A percentile compares a stretch with the other conserved stretches of the same genome.
Evolutionary conservation across 371 early-diverging fungal species (phyloP).

Genomic region (Apophysomyces variabilis): DNA sequence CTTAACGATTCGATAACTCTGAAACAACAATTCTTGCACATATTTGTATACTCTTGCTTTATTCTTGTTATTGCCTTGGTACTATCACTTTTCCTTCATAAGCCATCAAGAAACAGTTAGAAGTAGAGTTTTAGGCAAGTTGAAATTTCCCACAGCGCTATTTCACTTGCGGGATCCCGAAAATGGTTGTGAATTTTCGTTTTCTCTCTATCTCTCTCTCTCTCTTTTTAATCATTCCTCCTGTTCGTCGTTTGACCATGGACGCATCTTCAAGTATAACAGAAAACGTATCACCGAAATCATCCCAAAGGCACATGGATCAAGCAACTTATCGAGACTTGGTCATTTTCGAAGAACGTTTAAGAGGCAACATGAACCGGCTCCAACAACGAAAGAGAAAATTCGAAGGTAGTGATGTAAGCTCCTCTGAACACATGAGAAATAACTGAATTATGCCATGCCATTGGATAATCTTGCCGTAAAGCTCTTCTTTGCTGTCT

Average conservation of each 20-base stretch:
- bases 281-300: not conserved
- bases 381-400: slow-evolving; percentile 62
- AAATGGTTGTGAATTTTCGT: too few species aligned
- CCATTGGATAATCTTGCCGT: not conserved
- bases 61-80: too few species aligned
- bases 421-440: not conserved
- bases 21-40: too few species aligned
- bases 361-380: slow-evolving; percentile 63
- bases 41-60: too few species aligned
- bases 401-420: slow-evolving; percentile 59
- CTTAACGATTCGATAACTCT: too few species aligned
- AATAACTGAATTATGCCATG: not conserved
- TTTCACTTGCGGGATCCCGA: too few species aligned
- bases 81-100: too few species aligned
- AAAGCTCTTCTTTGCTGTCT: slow-evolving; percentile 40
- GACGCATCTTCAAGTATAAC: not conserved
- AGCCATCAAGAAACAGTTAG: too few species aligned
- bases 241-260: not conserved
- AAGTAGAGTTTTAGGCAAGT: too few species aligned
- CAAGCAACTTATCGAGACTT: slow-evolving; percentile 67
- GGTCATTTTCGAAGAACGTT: slow-evolving; percentile 70
- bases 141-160: too few species aligned
- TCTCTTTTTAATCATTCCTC: too few species aligned
- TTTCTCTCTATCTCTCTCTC: too few species aligned
- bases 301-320: slow-evolving; percentile 25